A percentile compares a stretch with the other conserved stretches of the same genome.
Conservation (phyloP, 2,329 filamentous ascomycete genomes). For the Cadophora sp. region DNA sequence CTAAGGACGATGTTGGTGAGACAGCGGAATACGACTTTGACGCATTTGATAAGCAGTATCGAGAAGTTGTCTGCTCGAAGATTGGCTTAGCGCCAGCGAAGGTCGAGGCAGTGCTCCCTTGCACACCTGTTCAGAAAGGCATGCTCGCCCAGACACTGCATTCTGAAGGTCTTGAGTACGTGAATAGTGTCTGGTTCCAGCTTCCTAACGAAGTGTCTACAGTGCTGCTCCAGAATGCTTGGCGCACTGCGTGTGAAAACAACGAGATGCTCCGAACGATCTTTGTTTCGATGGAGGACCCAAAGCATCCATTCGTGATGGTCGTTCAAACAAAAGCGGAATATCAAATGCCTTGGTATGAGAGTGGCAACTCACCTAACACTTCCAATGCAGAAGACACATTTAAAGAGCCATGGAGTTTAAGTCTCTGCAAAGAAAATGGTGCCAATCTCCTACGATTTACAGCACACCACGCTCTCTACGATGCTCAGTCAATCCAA, state of each 20-base stretch:
- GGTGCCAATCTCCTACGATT: conserved; percentile 34
- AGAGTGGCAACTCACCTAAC: conserved; percentile 27
- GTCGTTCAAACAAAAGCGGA: conserved; percentile 58
- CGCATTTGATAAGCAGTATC: conserved; percentile 55
- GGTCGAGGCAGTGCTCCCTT: conserved; percentile 72
- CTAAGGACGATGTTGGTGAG: background rate
- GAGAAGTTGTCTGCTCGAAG: conserved; percentile 37
- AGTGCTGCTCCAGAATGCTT: conserved; percentile 59
- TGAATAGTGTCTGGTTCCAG: conserved; percentile 72
- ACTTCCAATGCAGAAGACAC: background rate
- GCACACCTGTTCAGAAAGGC: conserved; percentile 79
- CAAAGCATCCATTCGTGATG: conserved; percentile 74
- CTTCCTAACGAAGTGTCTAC: conserved; percentile 51
- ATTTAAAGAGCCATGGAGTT: conserved; percentile 38
- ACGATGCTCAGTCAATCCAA: conserved; percentile 79
- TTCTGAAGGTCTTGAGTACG: conserved; percentile 72
- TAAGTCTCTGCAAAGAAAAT: conserved; percentile 28
- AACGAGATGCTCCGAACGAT: conserved; percentile 81
- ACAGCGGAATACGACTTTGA: conserved; percentile 53
- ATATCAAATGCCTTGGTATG: conserved; percentile 49
- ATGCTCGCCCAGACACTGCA: conserved; percentile 79
- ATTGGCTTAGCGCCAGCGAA: conserved; percentile 32
- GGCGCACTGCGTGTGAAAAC: conserved; percentile 57
- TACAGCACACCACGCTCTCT: conserved; percentile 75
- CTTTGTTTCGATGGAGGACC: conserved; percentile 68